Evolutionary conservation across 306 rosid species (phyloP).

Genomic region (barrel medic (Medicago truncatula)): DNA sequence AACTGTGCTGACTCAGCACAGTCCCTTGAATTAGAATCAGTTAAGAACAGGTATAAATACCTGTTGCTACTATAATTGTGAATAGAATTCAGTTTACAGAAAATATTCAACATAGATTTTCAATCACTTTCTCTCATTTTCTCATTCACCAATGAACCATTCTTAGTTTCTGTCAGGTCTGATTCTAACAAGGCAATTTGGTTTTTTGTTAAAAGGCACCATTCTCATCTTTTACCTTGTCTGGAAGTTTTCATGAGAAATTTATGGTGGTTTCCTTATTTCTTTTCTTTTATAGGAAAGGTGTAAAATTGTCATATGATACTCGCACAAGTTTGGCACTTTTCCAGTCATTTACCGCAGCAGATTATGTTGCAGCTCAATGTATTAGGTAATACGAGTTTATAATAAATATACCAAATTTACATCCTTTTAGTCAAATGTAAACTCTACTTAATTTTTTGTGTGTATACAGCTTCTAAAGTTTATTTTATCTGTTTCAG

Average conservation of each 20-base stretch:
- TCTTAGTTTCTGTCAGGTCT: conserved; percentile 1
- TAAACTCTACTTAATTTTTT: not conserved
- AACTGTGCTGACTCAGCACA: not conserved
- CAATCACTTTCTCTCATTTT: not conserved
- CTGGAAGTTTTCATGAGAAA: conserved; percentile 7
- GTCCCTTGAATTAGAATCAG: not conserved
- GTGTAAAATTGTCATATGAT: conserved; percentile 63
- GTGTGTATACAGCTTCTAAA: conserved; percentile 30
- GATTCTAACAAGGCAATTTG: conserved; percentile 9
- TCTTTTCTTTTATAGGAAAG: conserved; percentile 58
- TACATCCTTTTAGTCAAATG: conserved; percentile 20
- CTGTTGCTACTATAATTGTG: not conserved
- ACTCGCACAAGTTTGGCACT: conserved; percentile 84
- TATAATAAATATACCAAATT: conserved; percentile 23
- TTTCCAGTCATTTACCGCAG: conserved; percentile 79
- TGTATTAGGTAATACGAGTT: conserved; percentile 69
- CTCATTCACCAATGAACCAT: not conserved
- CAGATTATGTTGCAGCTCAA: conserved; percentile 88
- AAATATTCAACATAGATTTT: not conserved
- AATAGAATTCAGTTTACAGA: not conserved
- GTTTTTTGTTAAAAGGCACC: conserved; percentile 18
- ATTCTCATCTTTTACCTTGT: conserved; percentile 23
- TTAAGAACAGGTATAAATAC: not conserved
- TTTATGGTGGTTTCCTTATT: conserved; percentile 13
- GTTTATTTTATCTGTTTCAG: conserved; percentile 52